These are phyloP conservation scores for Escovopsis weberi DNA, from an alignment of 2,329 filamentous ascomycete species.

Conservation along the genomic window DNA sequence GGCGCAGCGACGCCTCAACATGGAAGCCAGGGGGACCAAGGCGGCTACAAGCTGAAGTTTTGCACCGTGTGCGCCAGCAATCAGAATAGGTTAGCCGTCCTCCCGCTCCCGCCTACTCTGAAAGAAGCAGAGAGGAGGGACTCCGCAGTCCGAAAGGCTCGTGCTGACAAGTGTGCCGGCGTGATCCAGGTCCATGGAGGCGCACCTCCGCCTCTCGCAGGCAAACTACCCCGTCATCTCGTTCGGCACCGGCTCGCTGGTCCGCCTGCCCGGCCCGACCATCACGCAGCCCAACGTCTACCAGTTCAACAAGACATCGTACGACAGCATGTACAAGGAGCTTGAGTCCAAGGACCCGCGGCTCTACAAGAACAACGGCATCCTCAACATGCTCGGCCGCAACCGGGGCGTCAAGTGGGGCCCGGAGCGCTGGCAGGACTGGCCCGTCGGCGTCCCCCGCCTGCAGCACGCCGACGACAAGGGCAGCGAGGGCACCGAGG, in stretches of 20 bases:
- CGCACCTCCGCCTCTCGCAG: slow-evolving; percentile 80
- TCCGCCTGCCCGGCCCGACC: slow-evolving; percentile 79
- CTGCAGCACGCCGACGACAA: slow-evolving; percentile 62
- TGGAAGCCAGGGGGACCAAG: slow-evolving; percentile 33
- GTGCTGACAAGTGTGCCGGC: slow-evolving; percentile 1
- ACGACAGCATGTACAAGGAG: slow-evolving; percentile 88
- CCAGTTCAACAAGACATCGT: slow-evolving; percentile 93
- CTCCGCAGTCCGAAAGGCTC: no score
- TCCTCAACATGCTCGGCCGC: slow-evolving; percentile 88
- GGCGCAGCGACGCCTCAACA: slow-evolving; percentile 25
- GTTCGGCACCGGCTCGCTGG: slow-evolving; percentile 89
- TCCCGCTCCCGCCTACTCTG: not conserved
- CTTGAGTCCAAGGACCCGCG: slow-evolving; percentile 72
- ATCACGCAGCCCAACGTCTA: slow-evolving; percentile 95
- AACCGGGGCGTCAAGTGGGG: slow-evolving; percentile 90
- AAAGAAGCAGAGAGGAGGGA: not conserved
- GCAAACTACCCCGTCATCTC: slow-evolving; percentile 92
- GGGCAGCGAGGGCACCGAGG: slow-evolving; percentile 69
- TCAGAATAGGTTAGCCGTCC: slow-evolving; percentile 63
- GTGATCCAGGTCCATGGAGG: slow-evolving; percentile 58
- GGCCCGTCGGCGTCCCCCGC: slow-evolving; percentile 74
- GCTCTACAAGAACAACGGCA: slow-evolving; percentile 80
- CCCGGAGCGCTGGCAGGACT: slow-evolving; percentile 96
- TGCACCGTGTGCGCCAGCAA: slow-evolving; percentile 99
- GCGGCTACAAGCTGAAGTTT: slow-evolving; percentile 81